phyloP scores from a whole-genome alignment of 2,329 filamentous ascomycete genomes.

The Fusarium sp. region DNA sequence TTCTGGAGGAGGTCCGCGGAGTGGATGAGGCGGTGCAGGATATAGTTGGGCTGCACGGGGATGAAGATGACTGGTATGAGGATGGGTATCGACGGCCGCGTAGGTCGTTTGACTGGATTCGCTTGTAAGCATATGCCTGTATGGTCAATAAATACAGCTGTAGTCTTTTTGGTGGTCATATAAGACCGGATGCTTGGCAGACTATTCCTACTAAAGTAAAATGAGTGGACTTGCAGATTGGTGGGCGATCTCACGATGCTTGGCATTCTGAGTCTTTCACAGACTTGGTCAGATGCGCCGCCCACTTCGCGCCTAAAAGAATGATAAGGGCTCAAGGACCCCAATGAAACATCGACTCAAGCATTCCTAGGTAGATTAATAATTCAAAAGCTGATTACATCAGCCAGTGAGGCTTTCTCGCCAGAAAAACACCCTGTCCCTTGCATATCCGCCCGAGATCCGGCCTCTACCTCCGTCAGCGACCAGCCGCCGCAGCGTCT shows the following conservation, averaged over 20 bases:
- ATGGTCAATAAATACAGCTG: too few species aligned
- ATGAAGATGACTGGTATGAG: background rate
- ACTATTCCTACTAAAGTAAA: too few species aligned
- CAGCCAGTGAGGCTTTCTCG: background rate
- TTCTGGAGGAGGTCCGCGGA: background rate
- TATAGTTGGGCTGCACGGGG: background rate
- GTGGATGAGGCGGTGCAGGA: background rate
- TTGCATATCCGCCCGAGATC: background rate
- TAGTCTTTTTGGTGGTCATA: too few species aligned
- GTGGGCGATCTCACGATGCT: too few species aligned
- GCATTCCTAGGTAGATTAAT: slow-evolving; percentile 19
- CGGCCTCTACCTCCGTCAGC: slow-evolving; percentile 24
- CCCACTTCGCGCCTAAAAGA: too few species aligned
- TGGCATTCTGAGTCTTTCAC: too few species aligned
- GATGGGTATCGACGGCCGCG: background rate
- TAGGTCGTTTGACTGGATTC: background rate
- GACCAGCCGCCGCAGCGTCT: background rate
- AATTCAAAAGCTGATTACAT: slow-evolving; percentile 12
- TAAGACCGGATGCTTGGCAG: too few species aligned
- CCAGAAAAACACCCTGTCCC: background rate
- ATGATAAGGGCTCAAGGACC: too few species aligned
- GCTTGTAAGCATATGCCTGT: too few species aligned
- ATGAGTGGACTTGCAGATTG: too few species aligned
- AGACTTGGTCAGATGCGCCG: too few species aligned
- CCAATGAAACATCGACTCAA: too few species aligned